A percentile compares a stretch with the other conserved stretches of the same genome.
phyloP scores from a whole-genome alignment of 768 basidiomycete species.

The Amanita polypyramis region DNA sequence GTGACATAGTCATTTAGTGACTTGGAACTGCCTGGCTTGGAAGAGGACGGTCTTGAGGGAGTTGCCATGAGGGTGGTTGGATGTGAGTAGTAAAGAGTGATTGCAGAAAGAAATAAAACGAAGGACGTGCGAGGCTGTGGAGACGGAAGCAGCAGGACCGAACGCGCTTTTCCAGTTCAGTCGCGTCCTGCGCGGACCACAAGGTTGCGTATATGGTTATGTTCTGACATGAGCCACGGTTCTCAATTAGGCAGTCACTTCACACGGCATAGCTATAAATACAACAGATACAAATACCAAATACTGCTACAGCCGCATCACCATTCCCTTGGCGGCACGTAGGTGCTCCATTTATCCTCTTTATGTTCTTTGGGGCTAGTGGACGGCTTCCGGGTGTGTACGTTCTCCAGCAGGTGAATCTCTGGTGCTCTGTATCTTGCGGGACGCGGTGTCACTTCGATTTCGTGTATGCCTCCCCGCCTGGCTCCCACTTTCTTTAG shows the following conservation, averaged over 20 bases:
- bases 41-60: conserved; percentile 27
- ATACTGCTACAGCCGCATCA: too few species aligned
- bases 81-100: neutral
- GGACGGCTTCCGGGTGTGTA: neutral
- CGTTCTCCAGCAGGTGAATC: neutral
- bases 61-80: conserved; percentile 23
- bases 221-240: conserved; percentile 9
- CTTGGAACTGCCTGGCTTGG: conserved; percentile 34
- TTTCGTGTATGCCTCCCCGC: neutral
- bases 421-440: neutral
- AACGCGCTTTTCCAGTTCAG: conserved; percentile 22
- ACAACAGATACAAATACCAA: too few species aligned
- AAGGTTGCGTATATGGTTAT: conserved; percentile 23
- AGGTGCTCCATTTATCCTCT: too few species aligned
- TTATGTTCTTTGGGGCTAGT: too few species aligned
- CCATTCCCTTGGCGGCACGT: too few species aligned
- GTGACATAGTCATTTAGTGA: conserved; percentile 59
- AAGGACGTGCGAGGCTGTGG: conserved; percentile 9
- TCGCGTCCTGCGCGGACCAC: conserved; percentile 38
- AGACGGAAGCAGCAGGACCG: neutral
- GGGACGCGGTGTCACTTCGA: neutral
- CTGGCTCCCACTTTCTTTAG: conserved; percentile 27
- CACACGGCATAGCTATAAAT: too few species aligned
- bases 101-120: neutral
- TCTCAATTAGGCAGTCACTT: neutral